Evolutionary conservation across 306 rosid genomes (phyloP).

Genomic region (Arachis hypogaea): DNA sequence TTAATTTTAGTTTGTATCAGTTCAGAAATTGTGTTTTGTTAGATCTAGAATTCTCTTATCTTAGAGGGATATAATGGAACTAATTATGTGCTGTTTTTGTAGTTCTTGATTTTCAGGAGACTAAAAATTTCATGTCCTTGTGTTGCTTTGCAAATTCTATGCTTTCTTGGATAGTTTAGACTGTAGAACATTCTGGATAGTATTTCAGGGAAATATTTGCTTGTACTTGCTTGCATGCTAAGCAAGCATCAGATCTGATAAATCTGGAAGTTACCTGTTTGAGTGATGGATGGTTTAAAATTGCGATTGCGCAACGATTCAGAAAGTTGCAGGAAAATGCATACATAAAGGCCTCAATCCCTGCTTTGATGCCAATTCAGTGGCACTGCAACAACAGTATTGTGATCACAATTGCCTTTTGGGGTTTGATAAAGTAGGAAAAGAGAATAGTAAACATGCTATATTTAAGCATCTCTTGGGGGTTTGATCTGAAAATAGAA

Average conservation of each 20-base stretch:
- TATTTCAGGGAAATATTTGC: constrained; percentile 39
- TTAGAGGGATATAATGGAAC: constrained; percentile 12
- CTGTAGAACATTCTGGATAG: constrained; percentile 36
- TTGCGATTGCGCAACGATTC: too few relatives aligned
- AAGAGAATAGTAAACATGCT: background rate
- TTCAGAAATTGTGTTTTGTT: constrained; percentile 5
- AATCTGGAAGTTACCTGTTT: constrained; percentile 38
- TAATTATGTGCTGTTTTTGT: constrained; percentile 27
- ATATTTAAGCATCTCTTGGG: constrained; percentile 10
- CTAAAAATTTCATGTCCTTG: constrained; percentile 20
- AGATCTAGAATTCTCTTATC: constrained; percentile 20
- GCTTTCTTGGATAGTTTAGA: constrained; percentile 44
- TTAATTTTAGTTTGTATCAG: background rate
- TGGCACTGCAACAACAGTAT: too few relatives aligned
- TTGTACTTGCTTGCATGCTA: constrained; percentile 55
- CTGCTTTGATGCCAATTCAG: too few relatives aligned
- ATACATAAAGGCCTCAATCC: too few relatives aligned
- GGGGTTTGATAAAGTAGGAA: background rate
- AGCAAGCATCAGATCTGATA: constrained; percentile 51
- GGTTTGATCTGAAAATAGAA: constrained; percentile 8
- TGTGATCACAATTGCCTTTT: too few relatives aligned
- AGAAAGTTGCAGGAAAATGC: too few relatives aligned
- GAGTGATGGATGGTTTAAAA: constrained; percentile 7
- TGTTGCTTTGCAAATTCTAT: constrained; percentile 21
- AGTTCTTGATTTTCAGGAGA: constrained; percentile 38